Base-by-base conservation (phyloP, 2,329 filamentous ascomycete species). In the Septoria linicola region DNA sequence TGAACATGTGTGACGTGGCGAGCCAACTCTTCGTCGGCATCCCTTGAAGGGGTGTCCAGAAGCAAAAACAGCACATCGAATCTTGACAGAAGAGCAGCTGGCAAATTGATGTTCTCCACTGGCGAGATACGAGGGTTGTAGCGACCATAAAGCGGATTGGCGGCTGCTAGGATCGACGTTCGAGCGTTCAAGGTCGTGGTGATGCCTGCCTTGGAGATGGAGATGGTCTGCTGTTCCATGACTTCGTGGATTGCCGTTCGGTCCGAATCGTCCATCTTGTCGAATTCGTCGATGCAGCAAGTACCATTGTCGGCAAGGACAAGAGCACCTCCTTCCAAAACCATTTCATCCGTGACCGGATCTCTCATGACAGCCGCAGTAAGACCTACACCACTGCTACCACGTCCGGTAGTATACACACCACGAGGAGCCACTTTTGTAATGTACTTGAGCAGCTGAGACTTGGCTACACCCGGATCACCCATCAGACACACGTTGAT, bases 401-500 rank as follows among this genome's bases (percentile, higher is more conserved):
- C 87, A 62, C 87, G 85, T 56, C 87, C 87, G 3, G 87, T 88
- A 4, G 87, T 91, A 72, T 91, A 91, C 10, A 91, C 85, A 63
- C 90, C 91, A 57, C 93, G 88, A 55, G 93, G 93, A 1, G 93
- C 92, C 23, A 99, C 93, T 75, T 99, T 97, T 59, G 90, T 89
- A 68, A 99, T 97, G 71, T 99, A 99, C 74, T 96, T 97, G 60
- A 99, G 80, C 60, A 99, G 76, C 76, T 99, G 93, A 31, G 93
- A 99, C 76, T 99, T 99, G 75, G 93, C 93, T 68, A 99, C 93
- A 89, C 93, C 93, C 68, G 93, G 93, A 67, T 99, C 93, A 79
- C 93, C 93, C 93, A 99, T 99, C 66, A 99, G 76, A 70, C 93
- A 97, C 57, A 99, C 86, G 73, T 99, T 99, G 77, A 99, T 95